A percentile compares a stretch with the other conserved stretches of the same genome.
These are phyloP conservation scores for Cytospora mali DNA, from an alignment of 2,329 filamentous ascomycete species.

Conservation along the genomic window DNA sequence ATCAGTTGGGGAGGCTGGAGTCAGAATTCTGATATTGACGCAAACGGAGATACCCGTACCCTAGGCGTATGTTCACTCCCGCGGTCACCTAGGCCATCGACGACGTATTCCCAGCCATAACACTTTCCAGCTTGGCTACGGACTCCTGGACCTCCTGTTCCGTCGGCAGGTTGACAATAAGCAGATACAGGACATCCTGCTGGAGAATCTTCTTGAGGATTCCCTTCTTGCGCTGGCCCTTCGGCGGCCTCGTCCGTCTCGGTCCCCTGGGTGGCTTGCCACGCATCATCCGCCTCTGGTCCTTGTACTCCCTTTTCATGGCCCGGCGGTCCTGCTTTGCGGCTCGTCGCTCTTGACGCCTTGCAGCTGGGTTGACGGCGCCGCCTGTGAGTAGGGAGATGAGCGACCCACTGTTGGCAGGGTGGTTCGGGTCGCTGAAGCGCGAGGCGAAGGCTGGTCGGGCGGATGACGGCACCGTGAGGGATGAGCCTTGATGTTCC, in stretches of 20 bases:
- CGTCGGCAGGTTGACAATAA: conserved; percentile 53
- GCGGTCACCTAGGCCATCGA: too few relatives aligned
- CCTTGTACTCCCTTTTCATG: conserved; percentile 12
- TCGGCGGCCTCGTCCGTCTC: background rate
- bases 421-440: conserved; percentile 54
- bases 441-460: conserved; percentile 46
- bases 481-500: conserved; percentile 44
- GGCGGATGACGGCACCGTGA: conserved; percentile 38
- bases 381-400: conserved; percentile 51
- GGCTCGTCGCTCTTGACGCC: conserved; percentile 24
- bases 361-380: conserved; percentile 35
- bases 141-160: conserved; percentile 43
- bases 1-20: too few relatives aligned
- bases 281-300: conserved; percentile 10
- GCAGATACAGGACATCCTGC: conserved; percentile 52
- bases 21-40: too few relatives aligned
- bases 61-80: too few relatives aligned
- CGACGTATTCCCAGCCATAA: background rate
- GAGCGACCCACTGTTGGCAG: conserved; percentile 51
- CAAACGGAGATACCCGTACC: too few relatives aligned
- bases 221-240: conserved; percentile 18
- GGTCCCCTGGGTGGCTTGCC: conserved; percentile 17
- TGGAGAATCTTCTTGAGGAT: conserved; percentile 23
- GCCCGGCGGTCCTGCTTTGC: conserved; percentile 16
- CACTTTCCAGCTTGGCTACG: conserved; percentile 26